Conservation (phyloP, 768 basidiomycete genomes). For the Auricularia sp. region DNA sequence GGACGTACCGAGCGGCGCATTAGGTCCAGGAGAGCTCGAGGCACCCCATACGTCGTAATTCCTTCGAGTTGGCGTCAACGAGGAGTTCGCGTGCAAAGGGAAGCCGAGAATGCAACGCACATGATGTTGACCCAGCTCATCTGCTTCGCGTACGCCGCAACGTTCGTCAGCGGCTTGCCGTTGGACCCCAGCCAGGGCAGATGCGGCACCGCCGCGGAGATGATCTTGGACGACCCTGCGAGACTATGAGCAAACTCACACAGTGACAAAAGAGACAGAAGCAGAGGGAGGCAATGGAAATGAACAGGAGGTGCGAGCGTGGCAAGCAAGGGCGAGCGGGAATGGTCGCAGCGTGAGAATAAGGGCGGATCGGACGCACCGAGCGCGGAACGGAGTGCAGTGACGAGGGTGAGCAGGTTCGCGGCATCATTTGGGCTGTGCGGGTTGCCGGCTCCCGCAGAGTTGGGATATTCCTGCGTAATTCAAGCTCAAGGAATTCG, state of each 20-base stretch:
- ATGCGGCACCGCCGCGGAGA: constrained; percentile 60
- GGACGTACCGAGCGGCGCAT: constrained; percentile 46
- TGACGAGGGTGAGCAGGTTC: constrained; percentile 53
- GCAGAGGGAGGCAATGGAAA: background rate
- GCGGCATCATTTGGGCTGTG: constrained; percentile 49
- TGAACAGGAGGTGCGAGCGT: background rate
- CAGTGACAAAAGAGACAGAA: too few species aligned
- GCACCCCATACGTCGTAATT: constrained; percentile 73
- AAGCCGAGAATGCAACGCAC: constrained; percentile 20
- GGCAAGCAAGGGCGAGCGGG: too few species aligned
- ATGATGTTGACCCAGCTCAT: constrained; percentile 65
- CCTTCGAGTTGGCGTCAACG: constrained; percentile 40
- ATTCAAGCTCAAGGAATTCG: background rate
- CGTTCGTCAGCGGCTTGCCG: constrained; percentile 51
- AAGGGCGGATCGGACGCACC: constrained; percentile 20
- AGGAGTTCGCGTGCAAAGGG: background rate
- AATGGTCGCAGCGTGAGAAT: too few species aligned
- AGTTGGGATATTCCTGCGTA: constrained; percentile 62
- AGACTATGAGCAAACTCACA: too few species aligned
- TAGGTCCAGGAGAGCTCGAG: constrained; percentile 55
- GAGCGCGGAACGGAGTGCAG: constrained; percentile 43
- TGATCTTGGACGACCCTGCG: constrained; percentile 36
- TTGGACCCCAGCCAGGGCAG: constrained; percentile 57
- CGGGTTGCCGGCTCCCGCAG: constrained; percentile 50
- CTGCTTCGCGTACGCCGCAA: constrained; percentile 50